Conservation (phyloP, 805 yeast genomes). For the Cyberlindnera suaveolens region DNA sequence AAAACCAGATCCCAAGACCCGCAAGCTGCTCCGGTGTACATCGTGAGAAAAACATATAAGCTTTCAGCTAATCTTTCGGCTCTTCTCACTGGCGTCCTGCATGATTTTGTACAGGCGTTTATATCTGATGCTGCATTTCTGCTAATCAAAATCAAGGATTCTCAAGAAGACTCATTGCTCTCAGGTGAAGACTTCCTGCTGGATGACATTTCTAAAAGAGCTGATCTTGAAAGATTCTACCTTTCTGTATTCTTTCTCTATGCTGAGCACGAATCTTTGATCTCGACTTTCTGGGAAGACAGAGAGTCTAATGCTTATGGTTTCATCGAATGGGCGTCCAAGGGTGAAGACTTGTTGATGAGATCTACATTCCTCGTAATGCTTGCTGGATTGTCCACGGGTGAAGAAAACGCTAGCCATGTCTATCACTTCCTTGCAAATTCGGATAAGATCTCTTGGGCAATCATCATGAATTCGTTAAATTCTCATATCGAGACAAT, state of each 20-base stretch:
- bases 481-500: slow-evolving; percentile 46
- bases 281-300: slow-evolving; percentile 63
- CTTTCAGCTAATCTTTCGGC: slow-evolving; percentile 21
- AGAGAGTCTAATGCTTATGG: slow-evolving; percentile 64
- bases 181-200: slow-evolving; percentile 51
- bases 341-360: slow-evolving; percentile 73
- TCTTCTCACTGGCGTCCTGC: slow-evolving; percentile 35
- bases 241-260: slow-evolving; percentile 67
- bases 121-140: slow-evolving; percentile 61
- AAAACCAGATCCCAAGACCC: slow-evolving; percentile 25
- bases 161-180: slow-evolving; percentile 65
- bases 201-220: slow-evolving; percentile 61
- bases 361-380: slow-evolving; percentile 77
- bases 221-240: slow-evolving; percentile 86
- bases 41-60: slow-evolving; percentile 14
- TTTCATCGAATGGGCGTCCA: slow-evolving; percentile 83
- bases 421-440: slow-evolving; percentile 41
- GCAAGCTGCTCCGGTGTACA: slow-evolving; percentile 17
- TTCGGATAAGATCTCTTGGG: slow-evolving; percentile 46
- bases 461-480: slow-evolving; percentile 46
- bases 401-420: slow-evolving; percentile 46
- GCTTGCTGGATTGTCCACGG: slow-evolving; percentile 66
- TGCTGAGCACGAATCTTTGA: slow-evolving; percentile 50
- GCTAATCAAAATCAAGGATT: slow-evolving; percentile 60
- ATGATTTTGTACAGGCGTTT: slow-evolving; percentile 46